Percentiles rank a stretch among this genome's conserved stretches.
phyloP scores from a whole-genome alignment of 2,329 filamentous ascomycete genomes.

The Arthroderma sp. region DNA sequence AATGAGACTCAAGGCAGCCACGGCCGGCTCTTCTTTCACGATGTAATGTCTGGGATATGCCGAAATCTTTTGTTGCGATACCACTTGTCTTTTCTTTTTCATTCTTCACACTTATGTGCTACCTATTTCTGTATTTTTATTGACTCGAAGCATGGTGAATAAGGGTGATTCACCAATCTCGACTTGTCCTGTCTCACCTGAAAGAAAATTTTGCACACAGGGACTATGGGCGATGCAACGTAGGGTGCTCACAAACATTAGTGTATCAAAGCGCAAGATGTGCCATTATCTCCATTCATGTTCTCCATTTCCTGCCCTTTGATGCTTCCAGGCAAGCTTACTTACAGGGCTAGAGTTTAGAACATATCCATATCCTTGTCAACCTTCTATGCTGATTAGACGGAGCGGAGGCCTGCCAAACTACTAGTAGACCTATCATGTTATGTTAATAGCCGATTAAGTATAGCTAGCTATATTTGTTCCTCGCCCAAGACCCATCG shows the following conservation, averaged over 20 bases:
- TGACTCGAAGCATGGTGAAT: background rate
- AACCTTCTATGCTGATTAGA: background rate
- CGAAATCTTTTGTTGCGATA: background rate
- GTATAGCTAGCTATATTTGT: background rate
- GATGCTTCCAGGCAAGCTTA: background rate
- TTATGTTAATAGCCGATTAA: background rate
- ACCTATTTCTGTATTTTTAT: background rate
- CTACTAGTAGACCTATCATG: background rate
- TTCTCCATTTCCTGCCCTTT: background rate
- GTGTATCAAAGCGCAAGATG: background rate
- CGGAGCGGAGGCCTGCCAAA: background rate
- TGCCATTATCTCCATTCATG: background rate
- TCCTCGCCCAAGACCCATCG: background rate
- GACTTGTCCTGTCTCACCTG: background rate
- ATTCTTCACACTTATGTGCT: background rate
- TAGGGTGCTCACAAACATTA: background rate
- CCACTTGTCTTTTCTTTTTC: background rate
- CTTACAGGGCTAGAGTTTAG: background rate
- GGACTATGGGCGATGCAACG: background rate
- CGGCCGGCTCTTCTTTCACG: background rate
- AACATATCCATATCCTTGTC: background rate
- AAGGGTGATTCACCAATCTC: background rate
- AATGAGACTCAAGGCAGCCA: background rate
- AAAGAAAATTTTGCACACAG: background rate
- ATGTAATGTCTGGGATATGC: constrained; percentile 2